phyloP scores from a whole-genome alignment of 164 flowering plant species.

The Echeveria elegans region DNA sequence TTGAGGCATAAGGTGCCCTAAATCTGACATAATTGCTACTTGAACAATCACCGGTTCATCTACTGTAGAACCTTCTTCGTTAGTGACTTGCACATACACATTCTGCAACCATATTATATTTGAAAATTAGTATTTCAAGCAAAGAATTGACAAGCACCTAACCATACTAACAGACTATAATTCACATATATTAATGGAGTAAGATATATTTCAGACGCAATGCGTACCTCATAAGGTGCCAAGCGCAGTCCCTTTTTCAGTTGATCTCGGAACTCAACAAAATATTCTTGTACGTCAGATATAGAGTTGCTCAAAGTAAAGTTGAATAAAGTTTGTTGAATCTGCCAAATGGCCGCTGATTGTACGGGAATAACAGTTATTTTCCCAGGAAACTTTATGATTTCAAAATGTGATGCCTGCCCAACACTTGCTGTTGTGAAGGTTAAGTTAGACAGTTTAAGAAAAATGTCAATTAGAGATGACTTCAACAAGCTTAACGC shows the following conservation, averaged over 20 bases:
- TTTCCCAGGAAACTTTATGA: conserved; percentile 65
- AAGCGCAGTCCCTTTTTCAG: conserved; percentile 54
- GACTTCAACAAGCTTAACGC: conserved; percentile 50
- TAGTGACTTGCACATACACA: conserved; percentile 47
- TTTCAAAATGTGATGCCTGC: conserved; percentile 49
- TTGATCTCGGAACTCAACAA: conserved; percentile 41
- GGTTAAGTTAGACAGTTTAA: conserved; percentile 44
- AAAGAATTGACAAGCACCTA: too few relatives aligned
- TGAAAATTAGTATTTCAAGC: too few relatives aligned
- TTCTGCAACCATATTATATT: conserved; percentile 27
- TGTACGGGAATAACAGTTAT: conserved; percentile 44
- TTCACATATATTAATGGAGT: neutral
- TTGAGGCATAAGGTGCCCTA: conserved; percentile 42
- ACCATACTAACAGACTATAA: too few relatives aligned
- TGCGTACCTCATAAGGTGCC: conserved; percentile 50
- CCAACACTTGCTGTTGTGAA: conserved; percentile 51
- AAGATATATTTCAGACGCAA: neutral
- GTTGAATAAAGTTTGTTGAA: conserved; percentile 47
- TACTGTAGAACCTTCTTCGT: conserved; percentile 50
- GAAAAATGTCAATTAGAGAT: conserved; percentile 49
- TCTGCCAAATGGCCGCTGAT: conserved; percentile 30
- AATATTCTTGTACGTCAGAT: conserved; percentile 38
- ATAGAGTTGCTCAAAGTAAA: conserved; percentile 61
- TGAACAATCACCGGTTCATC: conserved; percentile 52
- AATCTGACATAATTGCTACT: conserved; percentile 48